Evolutionary conservation across 1,284 basidiomycete species (phyloP).

Genomic region (Pseudozyma sp.): DNA sequence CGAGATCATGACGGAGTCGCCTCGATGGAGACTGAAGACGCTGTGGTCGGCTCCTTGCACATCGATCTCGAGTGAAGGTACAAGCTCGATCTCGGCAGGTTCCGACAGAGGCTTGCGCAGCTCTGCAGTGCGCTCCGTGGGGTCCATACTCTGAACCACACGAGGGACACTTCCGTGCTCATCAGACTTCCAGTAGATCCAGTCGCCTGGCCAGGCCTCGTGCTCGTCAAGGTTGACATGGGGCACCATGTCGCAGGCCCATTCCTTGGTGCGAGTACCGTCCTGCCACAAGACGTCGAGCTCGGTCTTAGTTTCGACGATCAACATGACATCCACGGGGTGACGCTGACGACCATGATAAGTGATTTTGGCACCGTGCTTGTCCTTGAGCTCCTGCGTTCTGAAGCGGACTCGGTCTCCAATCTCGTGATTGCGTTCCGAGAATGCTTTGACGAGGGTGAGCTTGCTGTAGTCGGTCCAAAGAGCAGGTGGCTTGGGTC

Average conservation of each 20-base stretch:
- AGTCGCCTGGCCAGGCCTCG: constrained; percentile 78
- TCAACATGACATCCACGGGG: constrained; percentile 64
- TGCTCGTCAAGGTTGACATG: constrained; percentile 74
- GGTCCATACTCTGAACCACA: constrained; percentile 76
- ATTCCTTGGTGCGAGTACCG: constrained; percentile 75
- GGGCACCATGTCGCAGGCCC: constrained; percentile 79
- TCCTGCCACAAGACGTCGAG: constrained; percentile 90
- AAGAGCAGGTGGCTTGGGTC: constrained; percentile 42
- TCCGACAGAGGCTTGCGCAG: constrained; percentile 56
- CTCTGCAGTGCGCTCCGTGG: constrained; percentile 62
- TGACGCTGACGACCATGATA: constrained; percentile 36
- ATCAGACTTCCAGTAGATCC: constrained; percentile 86
- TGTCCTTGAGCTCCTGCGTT: constrained; percentile 26
- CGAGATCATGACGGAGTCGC: constrained; percentile 81
- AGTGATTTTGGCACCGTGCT: constrained; percentile 44
- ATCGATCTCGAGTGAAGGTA: constrained; percentile 87
- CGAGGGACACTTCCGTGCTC: constrained; percentile 74
- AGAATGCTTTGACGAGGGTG: constrained; percentile 44
- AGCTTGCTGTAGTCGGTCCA: constrained; percentile 48
- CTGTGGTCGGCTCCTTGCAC: constrained; percentile 75
- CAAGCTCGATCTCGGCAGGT: constrained; percentile 73
- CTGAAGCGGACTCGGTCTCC: constrained; percentile 68
- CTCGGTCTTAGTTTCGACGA: constrained; percentile 78
- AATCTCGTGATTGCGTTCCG: constrained; percentile 57
- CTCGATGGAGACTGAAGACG: constrained; percentile 80